Conservation (phyloP, 2,329 filamentous ascomycete species). For the Alternaria angustiovoidea region DNA sequence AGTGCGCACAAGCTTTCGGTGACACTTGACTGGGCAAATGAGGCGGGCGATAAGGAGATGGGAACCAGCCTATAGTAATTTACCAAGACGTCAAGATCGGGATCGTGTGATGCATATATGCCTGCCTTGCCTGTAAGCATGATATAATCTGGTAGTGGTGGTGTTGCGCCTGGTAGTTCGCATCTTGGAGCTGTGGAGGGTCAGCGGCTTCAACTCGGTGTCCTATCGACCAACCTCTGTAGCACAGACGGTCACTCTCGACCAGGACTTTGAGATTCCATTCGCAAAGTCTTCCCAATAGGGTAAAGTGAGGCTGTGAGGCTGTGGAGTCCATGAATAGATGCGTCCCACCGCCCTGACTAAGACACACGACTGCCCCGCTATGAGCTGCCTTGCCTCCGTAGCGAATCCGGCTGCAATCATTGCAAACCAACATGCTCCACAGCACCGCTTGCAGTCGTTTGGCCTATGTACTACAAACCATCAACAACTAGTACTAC, state of each 20-base stretch:
- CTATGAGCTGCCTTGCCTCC: neutral
- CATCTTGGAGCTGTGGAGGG: neutral
- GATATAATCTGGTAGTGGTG: neutral
- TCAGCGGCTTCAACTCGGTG: neutral
- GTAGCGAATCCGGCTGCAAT: neutral
- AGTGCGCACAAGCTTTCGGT: conserved; percentile 17
- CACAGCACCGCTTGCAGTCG: neutral
- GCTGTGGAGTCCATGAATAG: conserved; percentile 10
- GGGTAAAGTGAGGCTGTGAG: conserved; percentile 15
- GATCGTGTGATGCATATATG: neutral
- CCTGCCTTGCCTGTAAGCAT: neutral
- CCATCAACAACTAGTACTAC: neutral
- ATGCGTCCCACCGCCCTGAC: conserved; percentile 17
- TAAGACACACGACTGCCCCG: conserved; percentile 10
- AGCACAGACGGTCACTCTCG: conserved; percentile 5
- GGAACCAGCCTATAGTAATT: conserved; percentile 6
- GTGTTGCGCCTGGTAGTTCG: neutral
- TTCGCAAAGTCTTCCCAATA: conserved; percentile 26
- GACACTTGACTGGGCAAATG: conserved; percentile 12
- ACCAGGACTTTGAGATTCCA: neutral
- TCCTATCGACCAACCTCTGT: neutral
- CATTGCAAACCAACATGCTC: neutral
- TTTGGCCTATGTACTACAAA: no score
- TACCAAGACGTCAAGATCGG: conserved; percentile 8
- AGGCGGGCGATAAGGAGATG: conserved; percentile 20